Conservation (phyloP, 495 filamentous ascomycete genomes). For the Xanthoparmelia taractica region DNA sequence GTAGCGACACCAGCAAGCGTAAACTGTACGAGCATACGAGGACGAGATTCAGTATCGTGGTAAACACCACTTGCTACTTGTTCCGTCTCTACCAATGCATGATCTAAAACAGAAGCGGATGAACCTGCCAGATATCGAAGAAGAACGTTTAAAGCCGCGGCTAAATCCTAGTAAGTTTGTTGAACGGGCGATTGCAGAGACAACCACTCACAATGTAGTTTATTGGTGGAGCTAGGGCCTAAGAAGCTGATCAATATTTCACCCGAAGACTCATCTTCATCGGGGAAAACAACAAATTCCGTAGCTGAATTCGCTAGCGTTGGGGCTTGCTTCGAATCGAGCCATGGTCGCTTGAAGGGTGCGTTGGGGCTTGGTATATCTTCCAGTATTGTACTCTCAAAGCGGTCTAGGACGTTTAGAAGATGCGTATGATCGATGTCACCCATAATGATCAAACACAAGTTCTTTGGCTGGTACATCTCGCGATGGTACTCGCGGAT, state of each 20-base stretch:
- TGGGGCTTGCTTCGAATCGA: constrained; percentile 73
- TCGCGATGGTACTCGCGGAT: constrained; percentile 88
- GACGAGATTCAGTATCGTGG: constrained; percentile 65
- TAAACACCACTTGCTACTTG: constrained; percentile 77
- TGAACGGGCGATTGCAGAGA: neutral
- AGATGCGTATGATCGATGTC: constrained; percentile 79
- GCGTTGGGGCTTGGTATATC: constrained; percentile 65
- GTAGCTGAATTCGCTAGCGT: constrained; percentile 58
- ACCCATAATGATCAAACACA: constrained; percentile 83
- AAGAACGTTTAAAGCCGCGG: constrained; percentile 65
- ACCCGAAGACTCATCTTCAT: constrained; percentile 89
- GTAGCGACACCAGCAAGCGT: constrained; percentile 79
- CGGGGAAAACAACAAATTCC: constrained; percentile 82
- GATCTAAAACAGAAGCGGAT: constrained; percentile 85
- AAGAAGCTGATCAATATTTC: constrained; percentile 79
- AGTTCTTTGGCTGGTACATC: constrained; percentile 97
- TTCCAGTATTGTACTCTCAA: constrained; percentile 78
- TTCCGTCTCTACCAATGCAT: constrained; percentile 86
- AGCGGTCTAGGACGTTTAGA: constrained; percentile 70
- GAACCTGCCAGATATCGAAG: constrained; percentile 84
- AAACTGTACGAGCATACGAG: constrained; percentile 76
- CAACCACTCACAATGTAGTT: constrained; percentile 39
- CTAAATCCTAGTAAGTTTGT: constrained; percentile 29
- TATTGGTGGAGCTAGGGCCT: constrained; percentile 69
- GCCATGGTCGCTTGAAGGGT: constrained; percentile 83